A percentile compares a stretch with the other conserved stretches of the same genome.
Evolutionary conservation across 306 rosid species (phyloP).

Genomic region (Lathyrus sativus): DNA sequence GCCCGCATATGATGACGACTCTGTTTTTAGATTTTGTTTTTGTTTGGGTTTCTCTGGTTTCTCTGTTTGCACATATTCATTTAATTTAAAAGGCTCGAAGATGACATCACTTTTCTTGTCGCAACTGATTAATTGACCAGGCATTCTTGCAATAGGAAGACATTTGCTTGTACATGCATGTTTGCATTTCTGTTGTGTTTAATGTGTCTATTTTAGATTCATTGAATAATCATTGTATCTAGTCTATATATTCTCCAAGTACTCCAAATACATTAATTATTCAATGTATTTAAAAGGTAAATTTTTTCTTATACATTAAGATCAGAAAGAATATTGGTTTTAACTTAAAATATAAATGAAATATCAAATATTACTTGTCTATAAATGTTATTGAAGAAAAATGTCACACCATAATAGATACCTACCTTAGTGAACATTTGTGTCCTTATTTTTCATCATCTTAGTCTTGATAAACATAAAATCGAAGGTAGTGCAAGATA

Average conservation of each 20-base stretch:
- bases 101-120: background rate
- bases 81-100: too few species aligned
- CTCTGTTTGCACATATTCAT: background rate
- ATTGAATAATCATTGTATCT: too few species aligned
- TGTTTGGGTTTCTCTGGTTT: background rate
- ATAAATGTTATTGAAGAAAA: background rate
- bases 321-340: too few species aligned
- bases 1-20: background rate
- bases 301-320: too few species aligned
- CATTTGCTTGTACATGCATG: conserved; percentile 3
- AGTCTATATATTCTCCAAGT: too few species aligned
- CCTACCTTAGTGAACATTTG: background rate
- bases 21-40: background rate
- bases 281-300: too few species aligned
- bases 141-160: conserved; percentile 9
- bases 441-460: background rate
- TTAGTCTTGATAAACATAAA: conserved; percentile 5
- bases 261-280: too few species aligned
- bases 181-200: too few species aligned
- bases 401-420: background rate
- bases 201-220: too few species aligned
- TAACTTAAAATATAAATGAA: too few species aligned
- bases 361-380: too few species aligned
- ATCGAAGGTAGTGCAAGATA: too few species aligned
- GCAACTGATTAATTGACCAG: conserved; percentile 6